A percentile compares a stretch with the other conserved stretches of the same genome.
phyloP scores from a whole-genome alignment of 495 filamentous ascomycete species.

The Hypoxylon fuscum region DNA sequence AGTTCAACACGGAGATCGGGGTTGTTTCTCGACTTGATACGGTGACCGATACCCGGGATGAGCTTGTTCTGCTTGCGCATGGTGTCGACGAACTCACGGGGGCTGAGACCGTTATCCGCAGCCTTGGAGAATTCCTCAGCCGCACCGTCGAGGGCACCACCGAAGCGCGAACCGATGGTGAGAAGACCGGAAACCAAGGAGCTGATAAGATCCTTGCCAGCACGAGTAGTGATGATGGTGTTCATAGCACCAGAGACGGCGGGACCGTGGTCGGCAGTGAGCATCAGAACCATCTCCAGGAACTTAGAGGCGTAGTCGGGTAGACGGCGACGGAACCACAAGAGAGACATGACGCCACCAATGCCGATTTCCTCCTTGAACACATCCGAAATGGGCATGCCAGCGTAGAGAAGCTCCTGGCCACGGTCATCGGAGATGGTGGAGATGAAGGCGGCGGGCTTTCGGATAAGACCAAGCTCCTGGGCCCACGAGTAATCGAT shows the following conservation, averaged over 20 bases:
- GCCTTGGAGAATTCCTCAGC: slow-evolving; percentile 99
- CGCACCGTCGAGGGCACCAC: slow-evolving; percentile 96
- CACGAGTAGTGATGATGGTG: slow-evolving; percentile 99
- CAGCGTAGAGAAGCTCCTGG: slow-evolving; percentile 97
- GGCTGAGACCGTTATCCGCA: slow-evolving; percentile 96
- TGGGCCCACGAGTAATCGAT: slow-evolving; percentile 99
- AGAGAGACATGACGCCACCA: slow-evolving; percentile 98
- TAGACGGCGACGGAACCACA: slow-evolving; percentile 99
- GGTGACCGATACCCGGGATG: slow-evolving; percentile 98
- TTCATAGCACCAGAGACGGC: slow-evolving; percentile 99
- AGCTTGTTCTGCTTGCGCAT: slow-evolving; percentile 99
- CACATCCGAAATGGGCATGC: slow-evolving; percentile 99
- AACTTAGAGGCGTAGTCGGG: slow-evolving; percentile 97
- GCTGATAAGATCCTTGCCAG: slow-evolving; percentile 97
- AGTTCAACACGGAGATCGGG: slow-evolving; percentile 99
- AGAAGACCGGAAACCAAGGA: slow-evolving; percentile 94
- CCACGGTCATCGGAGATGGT: slow-evolving; percentile 99
- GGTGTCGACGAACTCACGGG: slow-evolving; percentile 97
- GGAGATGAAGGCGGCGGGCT: slow-evolving; percentile 99
- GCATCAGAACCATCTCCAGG: slow-evolving; percentile 99
- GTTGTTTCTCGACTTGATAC: slow-evolving; percentile 99
- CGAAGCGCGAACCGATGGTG: slow-evolving; percentile 97
- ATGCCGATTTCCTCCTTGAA: slow-evolving; percentile 99
- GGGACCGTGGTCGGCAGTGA: slow-evolving; percentile 98
- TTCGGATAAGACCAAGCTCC: slow-evolving; percentile 98